Evolutionary conservation across 345 rosid genomes (phyloP).

Genomic region (Salix suchowensis): DNA sequence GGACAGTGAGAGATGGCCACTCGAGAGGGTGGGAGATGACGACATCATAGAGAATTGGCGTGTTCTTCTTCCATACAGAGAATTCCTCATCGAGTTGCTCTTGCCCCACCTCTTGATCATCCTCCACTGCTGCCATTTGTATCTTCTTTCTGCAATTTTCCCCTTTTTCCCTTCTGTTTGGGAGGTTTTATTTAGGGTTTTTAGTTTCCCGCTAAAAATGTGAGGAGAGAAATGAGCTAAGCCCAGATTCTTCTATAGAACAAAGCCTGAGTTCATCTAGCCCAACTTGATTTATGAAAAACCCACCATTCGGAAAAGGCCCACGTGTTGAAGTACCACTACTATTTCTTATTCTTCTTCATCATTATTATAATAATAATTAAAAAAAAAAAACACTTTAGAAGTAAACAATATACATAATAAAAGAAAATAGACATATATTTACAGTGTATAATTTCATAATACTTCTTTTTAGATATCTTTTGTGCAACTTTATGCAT

Average conservation of each 20-base stretch:
- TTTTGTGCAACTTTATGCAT: too few relatives aligned
- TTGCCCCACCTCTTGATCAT: slow-evolving; percentile 32
- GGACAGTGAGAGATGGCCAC: slow-evolving; percentile 96
- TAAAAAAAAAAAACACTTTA: too few relatives aligned
- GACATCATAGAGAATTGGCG: slow-evolving; percentile 85
- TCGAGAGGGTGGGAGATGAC: slow-evolving; percentile 83
- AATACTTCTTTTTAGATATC: too few relatives aligned
- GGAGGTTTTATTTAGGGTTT: background rate
- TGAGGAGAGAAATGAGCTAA: background rate
- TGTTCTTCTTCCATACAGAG: slow-evolving; percentile 84
- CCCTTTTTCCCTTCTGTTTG: background rate
- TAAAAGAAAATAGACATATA: too few relatives aligned
- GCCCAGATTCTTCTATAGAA: background rate
- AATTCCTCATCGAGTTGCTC: slow-evolving; percentile 80
- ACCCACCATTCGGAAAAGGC: too few relatives aligned
- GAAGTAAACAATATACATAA: too few relatives aligned
- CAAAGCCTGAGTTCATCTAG: background rate
- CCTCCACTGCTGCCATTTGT: slow-evolving; percentile 37
- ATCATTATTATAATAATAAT: too few relatives aligned
- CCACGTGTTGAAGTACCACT: too few relatives aligned
- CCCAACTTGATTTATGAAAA: background rate
- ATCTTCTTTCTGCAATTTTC: background rate
- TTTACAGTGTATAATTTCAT: too few relatives aligned
- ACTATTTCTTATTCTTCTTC: too few relatives aligned
- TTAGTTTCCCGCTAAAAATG: background rate